A percentile compares a stretch with the other conserved stretches of the same genome.
Conservation (phyloP, 1,284 basidiomycete species). For the Blastosporella zonata region DNA sequence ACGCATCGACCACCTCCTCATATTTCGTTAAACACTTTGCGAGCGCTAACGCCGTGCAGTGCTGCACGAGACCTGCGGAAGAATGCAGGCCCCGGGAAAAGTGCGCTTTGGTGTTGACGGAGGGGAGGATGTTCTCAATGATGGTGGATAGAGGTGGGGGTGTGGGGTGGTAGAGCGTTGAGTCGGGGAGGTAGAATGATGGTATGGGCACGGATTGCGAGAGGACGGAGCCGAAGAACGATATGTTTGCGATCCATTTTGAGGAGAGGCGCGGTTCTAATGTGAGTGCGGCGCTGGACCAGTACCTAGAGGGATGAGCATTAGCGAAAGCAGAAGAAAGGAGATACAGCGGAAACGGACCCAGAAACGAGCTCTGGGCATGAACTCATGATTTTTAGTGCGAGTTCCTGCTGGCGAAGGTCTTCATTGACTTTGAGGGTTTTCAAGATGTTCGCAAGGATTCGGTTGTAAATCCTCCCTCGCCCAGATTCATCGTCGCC, state of each 20-base stretch:
- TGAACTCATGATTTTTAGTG: conserved; percentile 70
- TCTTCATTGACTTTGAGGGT: conserved; percentile 81
- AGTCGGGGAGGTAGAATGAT: conserved; percentile 53
- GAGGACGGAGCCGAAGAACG: conserved; percentile 76
- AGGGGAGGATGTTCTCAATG: conserved; percentile 76
- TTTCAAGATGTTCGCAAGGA: conserved; percentile 74
- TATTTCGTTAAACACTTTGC: conserved; percentile 74
- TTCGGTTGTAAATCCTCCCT: conserved; percentile 78
- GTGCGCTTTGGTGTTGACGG: conserved; percentile 63
- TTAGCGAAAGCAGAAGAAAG: background rate
- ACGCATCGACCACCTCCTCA: conserved; percentile 47
- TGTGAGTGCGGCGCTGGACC: conserved; percentile 70
- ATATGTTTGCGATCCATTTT: conserved; percentile 86
- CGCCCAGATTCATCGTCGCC: conserved; percentile 32
- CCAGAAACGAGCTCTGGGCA: conserved; percentile 87
- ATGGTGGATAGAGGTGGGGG: conserved; percentile 72
- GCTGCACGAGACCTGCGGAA: conserved; percentile 73
- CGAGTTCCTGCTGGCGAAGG: conserved; percentile 81
- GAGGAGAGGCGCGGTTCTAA: conserved; percentile 87
- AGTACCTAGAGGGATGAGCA: conserved; percentile 53
- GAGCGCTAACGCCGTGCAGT: conserved; percentile 75
- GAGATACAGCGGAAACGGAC: conserved; percentile 37
- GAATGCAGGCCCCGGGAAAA: conserved; percentile 80
- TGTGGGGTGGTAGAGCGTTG: conserved; percentile 52
- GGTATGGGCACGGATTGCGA: conserved; percentile 69